phyloP scores from a whole-genome alignment of 2,329 filamentous ascomycete species.

The Thelonectria discophora region DNA sequence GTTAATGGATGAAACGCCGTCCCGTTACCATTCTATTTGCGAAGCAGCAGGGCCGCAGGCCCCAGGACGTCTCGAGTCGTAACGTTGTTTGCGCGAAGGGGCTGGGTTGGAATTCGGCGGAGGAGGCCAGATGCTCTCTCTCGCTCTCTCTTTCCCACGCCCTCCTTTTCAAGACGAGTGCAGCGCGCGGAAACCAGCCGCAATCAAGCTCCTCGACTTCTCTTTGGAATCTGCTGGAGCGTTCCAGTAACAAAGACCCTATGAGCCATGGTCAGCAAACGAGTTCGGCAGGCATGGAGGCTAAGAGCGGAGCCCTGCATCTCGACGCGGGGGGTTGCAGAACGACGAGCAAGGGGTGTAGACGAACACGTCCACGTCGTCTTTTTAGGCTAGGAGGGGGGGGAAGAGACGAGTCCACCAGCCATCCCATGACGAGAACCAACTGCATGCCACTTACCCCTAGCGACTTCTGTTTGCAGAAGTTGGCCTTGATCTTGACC shows the following conservation, averaged over 20 bases:
- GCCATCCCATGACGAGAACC: conserved; percentile 15
- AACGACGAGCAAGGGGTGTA: not conserved
- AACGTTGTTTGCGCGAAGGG: conserved; percentile 11
- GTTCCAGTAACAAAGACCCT: conserved; percentile 85
- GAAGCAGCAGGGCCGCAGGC: conserved; percentile 25
- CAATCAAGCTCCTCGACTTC: conserved; percentile 65
- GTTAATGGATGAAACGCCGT: conserved; percentile 30
- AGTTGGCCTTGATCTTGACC: conserved; percentile 77
- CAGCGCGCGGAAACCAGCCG: conserved; percentile 66
- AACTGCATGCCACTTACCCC: conserved; percentile 58
- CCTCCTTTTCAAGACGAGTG: conserved; percentile 50
- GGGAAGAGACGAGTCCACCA: conserved; percentile 3
- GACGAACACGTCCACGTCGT: conserved; percentile 17
- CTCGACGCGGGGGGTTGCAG: conserved; percentile 15
- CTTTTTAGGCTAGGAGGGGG: conserved; percentile 18
- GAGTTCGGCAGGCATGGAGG: conserved; percentile 2
- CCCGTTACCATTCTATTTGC: conserved; percentile 28
- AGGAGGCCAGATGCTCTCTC: conserved; percentile 4
- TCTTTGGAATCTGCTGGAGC: conserved; percentile 74
- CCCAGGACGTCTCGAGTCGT: conserved; percentile 22
- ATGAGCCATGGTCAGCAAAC: conserved; percentile 33
- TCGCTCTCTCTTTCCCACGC: conserved; percentile 1
- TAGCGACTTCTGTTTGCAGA: conserved; percentile 74
- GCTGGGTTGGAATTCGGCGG: not conserved
- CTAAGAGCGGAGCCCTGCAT: conserved; percentile 14